A percentile compares a stretch with the other conserved stretches of the same genome.
Conservation (phyloP, 495 filamentous ascomycete species). For the Hypoxylon fragiforme region DNA sequence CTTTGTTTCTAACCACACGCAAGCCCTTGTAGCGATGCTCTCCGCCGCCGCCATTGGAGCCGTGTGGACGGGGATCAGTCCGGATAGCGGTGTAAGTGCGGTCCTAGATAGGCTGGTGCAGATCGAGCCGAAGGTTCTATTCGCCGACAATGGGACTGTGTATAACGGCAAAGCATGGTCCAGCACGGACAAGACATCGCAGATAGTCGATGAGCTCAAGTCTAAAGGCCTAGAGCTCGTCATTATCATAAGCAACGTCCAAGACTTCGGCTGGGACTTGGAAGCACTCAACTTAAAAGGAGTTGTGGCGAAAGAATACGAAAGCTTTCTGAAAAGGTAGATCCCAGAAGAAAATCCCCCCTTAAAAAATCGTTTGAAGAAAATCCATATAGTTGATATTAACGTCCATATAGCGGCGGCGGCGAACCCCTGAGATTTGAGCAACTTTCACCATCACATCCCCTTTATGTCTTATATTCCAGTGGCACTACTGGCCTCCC, state of each 20-base stretch:
- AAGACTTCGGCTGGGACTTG: conserved; percentile 51
- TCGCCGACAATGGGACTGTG: conserved; percentile 81
- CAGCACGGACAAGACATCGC: conserved; percentile 68
- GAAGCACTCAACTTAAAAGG: conserved; percentile 48
- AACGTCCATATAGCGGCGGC: conserved; percentile 32
- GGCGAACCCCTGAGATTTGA: conserved; percentile 63
- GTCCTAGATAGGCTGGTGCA: conserved; percentile 83
- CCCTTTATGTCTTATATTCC: conserved; percentile 86
- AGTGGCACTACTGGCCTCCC: conserved; percentile 88
- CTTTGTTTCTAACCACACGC: conserved; percentile 83
- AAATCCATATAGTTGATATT: background rate
- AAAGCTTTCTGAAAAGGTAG: conserved; percentile 42
- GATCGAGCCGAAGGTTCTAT: conserved; percentile 77
- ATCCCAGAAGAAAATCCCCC: background rate
- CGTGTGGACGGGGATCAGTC: conserved; percentile 89
- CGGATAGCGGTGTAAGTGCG: conserved; percentile 71
- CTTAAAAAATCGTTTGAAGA: too few species aligned
- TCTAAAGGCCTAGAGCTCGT: conserved; percentile 60
- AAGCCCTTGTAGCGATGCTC: conserved; percentile 85
- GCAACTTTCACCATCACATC: conserved; percentile 78
- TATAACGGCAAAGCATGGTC: conserved; percentile 88
- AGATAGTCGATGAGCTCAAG: conserved; percentile 67
- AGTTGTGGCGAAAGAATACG: conserved; percentile 53
- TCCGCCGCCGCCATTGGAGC: conserved; percentile 77
- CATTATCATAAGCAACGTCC: conserved; percentile 69